Evolutionary conservation across 1,284 basidiomycete species (phyloP).

Genomic region (Prillingera fragicola): DNA sequence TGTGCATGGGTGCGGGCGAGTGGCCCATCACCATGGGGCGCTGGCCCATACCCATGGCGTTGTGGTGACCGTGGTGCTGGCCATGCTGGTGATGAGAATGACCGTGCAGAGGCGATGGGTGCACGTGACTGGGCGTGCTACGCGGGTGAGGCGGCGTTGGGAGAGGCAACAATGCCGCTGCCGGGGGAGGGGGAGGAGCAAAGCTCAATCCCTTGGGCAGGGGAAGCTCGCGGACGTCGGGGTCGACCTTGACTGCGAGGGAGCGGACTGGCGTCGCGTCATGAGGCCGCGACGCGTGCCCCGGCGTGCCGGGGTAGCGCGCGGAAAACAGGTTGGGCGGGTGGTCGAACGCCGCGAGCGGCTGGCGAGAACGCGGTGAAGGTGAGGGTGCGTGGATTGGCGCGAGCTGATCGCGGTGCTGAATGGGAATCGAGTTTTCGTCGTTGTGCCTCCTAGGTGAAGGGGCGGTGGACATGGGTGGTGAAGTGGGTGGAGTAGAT

Average conservation of each 20-base stretch:
- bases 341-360: conserved; percentile 17
- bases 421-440: conserved; percentile 18
- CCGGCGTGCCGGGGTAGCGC: conserved; percentile 14
- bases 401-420: conserved; percentile 2
- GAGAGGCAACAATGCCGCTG: conserved; percentile 6
- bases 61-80: background rate
- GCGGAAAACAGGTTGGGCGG: conserved; percentile 14
- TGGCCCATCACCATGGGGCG: conserved; percentile 3
- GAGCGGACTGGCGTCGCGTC: conserved; percentile 17
- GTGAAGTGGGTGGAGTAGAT: background rate
- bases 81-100: conserved; percentile 5
- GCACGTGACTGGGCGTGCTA: conserved; percentile 4
- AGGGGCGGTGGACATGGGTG: conserved; percentile 12
- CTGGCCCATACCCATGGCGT: conserved; percentile 2
- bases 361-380: conserved; percentile 17
- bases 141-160: conserved; percentile 17
- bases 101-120: conserved; percentile 10
- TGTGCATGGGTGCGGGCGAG: conserved; percentile 7
- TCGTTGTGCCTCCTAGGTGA: conserved; percentile 17
- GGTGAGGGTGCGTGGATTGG: conserved; percentile 5
- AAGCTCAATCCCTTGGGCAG: conserved; percentile 17
- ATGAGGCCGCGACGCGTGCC: background rate
- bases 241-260: conserved; percentile 18
- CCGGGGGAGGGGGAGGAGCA: conserved; percentile 10
- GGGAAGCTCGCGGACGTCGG: conserved; percentile 17